Base-by-base conservation (phyloP, 169 alveolate genomes). In the Eimeria brunetti region DNA sequence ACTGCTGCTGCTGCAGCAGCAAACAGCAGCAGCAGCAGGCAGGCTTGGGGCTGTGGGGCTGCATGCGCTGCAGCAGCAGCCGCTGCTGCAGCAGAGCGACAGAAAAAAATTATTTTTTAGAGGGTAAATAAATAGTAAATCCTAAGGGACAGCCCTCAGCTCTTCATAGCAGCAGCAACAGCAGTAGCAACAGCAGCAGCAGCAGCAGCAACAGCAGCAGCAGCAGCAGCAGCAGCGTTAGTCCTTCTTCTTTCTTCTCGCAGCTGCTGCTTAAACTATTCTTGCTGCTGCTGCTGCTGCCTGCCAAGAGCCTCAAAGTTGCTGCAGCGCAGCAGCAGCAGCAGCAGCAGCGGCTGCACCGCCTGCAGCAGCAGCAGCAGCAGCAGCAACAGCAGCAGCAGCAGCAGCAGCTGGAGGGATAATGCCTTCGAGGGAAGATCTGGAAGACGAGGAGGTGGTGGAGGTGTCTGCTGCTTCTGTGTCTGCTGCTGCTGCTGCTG, bases 201-300 rank as follows among this genome's bases (percentile, higher is more conserved):
- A 80, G 60, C 60, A 38, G 60, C 60, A 36, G 30, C 58, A 75
- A 5, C 85, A 75, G 60, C 85, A 75, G 85, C 60, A 75, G 46
- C 85, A 75, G 85, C 89, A 46, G 30, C 89, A 81, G 89, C 89
- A 81, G 89, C 91, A 53, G 51, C 90, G 9, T 11, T 16, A 75
- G 85, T 49, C 27, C 69, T 9, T 58, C 69, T 20, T 58, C n/a
- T n/a, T n/a, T n/a, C n/a, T n/a, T n/a, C n/a, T n/a, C n/a, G n/a
- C n/a, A n/a, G n/a, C n/a, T n/a, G 24, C 24, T 18, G 18, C 64
- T 9, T 18, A 56, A 56, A 56, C 18, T 12, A 18, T 12, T 56
- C 9, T 33, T 7, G 76, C n/a, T 18, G 6, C 83, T 30, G 83
- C 83, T 16, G 51, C 44, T 71, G 83, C 83, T 30, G 49, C 83